Evolutionary conservation across 805 yeast genomes (phyloP), one percentile per base, ranked within the genome.

Genomic region (Isabelozyma heimii): DNA sequence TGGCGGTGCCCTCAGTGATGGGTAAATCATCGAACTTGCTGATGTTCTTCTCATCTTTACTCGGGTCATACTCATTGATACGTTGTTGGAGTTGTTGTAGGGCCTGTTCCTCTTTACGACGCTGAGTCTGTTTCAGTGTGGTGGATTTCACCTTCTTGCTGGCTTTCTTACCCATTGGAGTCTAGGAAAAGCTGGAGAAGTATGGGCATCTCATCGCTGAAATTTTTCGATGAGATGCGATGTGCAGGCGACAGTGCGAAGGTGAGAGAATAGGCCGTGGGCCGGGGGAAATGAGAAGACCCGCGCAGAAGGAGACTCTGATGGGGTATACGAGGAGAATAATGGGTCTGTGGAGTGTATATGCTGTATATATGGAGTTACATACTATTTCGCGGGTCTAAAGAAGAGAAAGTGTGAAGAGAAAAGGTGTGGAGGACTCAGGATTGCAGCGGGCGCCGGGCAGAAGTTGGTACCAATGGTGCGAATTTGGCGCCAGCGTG

Each of bases 11-110:
- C 8, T 70, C 62, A 3, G 91, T 79, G 27, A 91, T 64, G 8
- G 97, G 97, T n/a, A 91, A 75, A 50, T 91, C 91, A 46, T 77
- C 76, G 63, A 91, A 91, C 53, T 81, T 83, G 3, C 77, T 51
- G 28, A 63, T 52, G 7, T 33, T 42, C 35, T 52, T 49, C 27
- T 62, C 73, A 38, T 56, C 63, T 1, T 54, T 47, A 12, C 64
- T 63, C 1, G 77, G 71, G 53, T 84, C 88, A 56, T 77, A 81
- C 40, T 79, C 83, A 17, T 79, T 72, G 39, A 86, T 78, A 50
- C 73, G 69, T 16, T 72, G 62, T 50, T 79, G 78, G n/a, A 89
- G 66, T 3, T 63, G 65, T n/a, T 57, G 57, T 16, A 78, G 54
- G 40, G 66, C 70, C 38, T 71, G 64, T 26, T 66, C 72, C 28